Evolutionary conservation across 2,329 filamentous ascomycete genomes (phyloP).

Genomic region (Colletotrichum cordylinicola): DNA sequence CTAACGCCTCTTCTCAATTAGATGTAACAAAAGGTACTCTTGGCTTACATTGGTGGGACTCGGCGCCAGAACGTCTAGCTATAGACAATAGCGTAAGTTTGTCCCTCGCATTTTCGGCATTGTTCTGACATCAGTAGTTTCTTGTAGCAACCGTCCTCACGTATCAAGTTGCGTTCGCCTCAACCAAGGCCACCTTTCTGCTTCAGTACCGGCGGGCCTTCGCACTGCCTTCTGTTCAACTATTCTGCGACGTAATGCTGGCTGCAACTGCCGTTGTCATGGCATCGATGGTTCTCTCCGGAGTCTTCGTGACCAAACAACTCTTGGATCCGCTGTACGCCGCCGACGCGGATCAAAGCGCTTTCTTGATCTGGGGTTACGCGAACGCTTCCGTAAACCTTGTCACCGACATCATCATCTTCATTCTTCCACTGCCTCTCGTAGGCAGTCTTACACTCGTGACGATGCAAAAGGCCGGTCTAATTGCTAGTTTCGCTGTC

Average conservation of each 20-base stretch:
- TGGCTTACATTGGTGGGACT: neutral
- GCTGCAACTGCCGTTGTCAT: neutral
- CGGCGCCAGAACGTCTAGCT: neutral
- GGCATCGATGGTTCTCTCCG: neutral
- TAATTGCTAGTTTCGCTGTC: constrained; percentile 10
- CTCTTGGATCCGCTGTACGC: neutral
- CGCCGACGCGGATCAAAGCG: neutral
- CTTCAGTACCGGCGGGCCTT: constrained; percentile 41
- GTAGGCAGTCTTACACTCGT: neutral
- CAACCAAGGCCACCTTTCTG: constrained; percentile 39
- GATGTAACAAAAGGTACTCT: neutral
- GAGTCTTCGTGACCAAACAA: neutral
- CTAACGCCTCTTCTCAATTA: neutral
- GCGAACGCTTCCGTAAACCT: neutral
- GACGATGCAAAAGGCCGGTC: constrained; percentile 2
- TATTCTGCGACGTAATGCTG: constrained; percentile 1
- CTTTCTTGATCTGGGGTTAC: neutral
- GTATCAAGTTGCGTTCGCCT: constrained; percentile 33
- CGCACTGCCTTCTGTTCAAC: neutral
- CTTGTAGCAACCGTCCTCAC: constrained; percentile 25
- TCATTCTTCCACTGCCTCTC: constrained; percentile 14
- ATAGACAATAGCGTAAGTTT: neutral
- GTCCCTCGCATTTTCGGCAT: neutral
- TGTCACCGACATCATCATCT: constrained; percentile 18
- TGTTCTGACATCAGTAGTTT: neutral